Evolutionary conservation across 108 stramenopile species (phyloP), one percentile per base, ranked within the genome.

Genomic region (Nitzschia sp.): DNA sequence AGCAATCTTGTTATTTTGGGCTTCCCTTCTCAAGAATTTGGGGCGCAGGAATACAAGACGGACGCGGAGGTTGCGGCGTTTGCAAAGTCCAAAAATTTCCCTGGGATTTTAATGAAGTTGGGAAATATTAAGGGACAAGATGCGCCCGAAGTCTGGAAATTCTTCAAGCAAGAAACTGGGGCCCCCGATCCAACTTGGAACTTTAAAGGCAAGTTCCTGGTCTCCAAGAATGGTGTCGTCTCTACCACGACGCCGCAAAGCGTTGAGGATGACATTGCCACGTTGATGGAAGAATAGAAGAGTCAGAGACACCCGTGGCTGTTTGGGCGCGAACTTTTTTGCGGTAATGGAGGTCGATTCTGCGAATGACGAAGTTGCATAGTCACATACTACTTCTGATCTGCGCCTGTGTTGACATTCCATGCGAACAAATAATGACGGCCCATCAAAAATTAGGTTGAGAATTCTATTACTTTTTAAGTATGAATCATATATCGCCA

Each of bases 61-160:
- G 78, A 79, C 46, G 73, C 53, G 24, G 74, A 70, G 23, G 73
- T 79, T 51, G 23, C 38, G 8, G 62, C 32, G 21, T 79, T 79
- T 55, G 78, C 74, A 3, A 32, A 35, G 2, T 21, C 18, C 5
- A 74, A 79, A 53, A 64, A 75, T 15, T 79, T 79, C 55, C 73
- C 78, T 36, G 78, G 78, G 26, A 64, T 79, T 31, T 26, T 79
- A 28, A 74, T 79, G 78, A 70, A 79, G 62, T 35, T 79, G n/a
- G 78, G 78, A 13, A 70, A 66, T n/a, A 66, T 79, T 18, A 70
- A 35, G 27, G 78, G 78, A 15, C 21, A 45, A 1, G 54, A 28
- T 1, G 78, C 74, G 0, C 46, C 78, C 15, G 78, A 79, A 45
- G 58, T 79, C 21, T 79, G 78, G 78, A 60, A 71, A 25, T 75